Evolutionary conservation across 768 basidiomycete genomes (phyloP).

Genomic region (Pleurotus giganteus): DNA sequence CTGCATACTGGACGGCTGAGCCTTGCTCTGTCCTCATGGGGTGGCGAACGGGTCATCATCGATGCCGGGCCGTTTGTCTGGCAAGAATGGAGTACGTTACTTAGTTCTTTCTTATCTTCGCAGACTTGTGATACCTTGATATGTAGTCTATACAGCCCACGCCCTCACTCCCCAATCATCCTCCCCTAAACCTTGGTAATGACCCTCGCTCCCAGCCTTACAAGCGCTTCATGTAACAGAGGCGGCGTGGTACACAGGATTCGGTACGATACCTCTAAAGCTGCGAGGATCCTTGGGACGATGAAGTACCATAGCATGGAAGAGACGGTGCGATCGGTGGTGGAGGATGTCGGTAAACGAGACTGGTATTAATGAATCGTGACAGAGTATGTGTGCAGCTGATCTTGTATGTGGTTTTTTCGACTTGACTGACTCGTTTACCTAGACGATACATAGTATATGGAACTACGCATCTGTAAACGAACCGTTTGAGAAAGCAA

Average conservation of each 20-base stretch:
- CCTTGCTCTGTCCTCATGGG: too few species aligned
- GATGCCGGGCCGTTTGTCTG: constrained; percentile 11
- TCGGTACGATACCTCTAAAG: constrained; percentile 7
- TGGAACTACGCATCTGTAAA: too few species aligned
- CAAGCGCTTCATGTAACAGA: background rate
- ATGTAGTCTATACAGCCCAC: constrained; percentile 14
- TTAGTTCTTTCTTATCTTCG: background rate
- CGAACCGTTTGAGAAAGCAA: too few species aligned
- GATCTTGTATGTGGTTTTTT: too few species aligned
- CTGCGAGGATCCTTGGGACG: constrained; percentile 9
- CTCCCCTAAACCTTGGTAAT: background rate
- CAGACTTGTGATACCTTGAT: too few species aligned
- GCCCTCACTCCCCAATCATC: background rate
- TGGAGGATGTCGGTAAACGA: constrained; percentile 11
- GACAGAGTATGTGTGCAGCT: too few species aligned
- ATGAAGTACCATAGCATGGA: constrained; percentile 10
- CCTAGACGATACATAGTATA: too few species aligned
- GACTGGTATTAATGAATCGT: too few species aligned
- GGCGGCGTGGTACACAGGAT: background rate
- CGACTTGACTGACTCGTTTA: too few species aligned
- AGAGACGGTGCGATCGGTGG: constrained; percentile 5
- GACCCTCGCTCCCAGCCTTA: too few species aligned
- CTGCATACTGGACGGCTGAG: too few species aligned
- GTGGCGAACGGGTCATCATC: constrained; percentile 38
- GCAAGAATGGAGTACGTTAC: constrained; percentile 20